Evolutionary conservation across 2,329 filamentous ascomycete genomes (phyloP), one percentile per base, ranked within the genome.

Genomic region (Sporothrix phasma): DNA sequence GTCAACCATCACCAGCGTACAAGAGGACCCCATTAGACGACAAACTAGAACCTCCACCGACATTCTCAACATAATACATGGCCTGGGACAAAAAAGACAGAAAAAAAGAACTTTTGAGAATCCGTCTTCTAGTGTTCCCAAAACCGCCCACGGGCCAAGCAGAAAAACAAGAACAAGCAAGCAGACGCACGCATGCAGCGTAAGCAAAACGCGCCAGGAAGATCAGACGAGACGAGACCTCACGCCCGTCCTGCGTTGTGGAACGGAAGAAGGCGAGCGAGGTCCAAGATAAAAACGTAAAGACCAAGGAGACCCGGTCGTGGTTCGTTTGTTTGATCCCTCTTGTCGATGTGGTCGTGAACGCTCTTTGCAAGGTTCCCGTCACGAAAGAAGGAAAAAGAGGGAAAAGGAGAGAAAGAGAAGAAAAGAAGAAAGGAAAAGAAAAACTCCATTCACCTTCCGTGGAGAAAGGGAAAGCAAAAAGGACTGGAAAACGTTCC

Each of bases 401-500:
- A 45, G 37, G 31, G 31, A 61, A 61, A 13, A 37, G 34, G 34
- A 10, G 2, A 46, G 49, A 65, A 62, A 61, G 59, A 58, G 34
- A 43, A 34, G 39, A 49, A 17, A 46, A 15, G 15, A 61, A n/a
- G 29, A 34, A 46, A 11, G 24, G 59, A 41, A 60, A 37, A 47
- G 17, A 56, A 62, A 61, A 56, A 49, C 59, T 61, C 58, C 58
- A 26, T 45, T 24, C 62, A 17, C 31, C 4, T 37, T 43, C 10
- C 15, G n/a, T 56, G 34, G 45, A 24, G 62, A 31, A 31, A 29
- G 49, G 39, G 29, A 47, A 64, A 47, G 46, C 19, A 62, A 46
- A 65, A 62, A 53, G 54, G 29, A 56, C 62, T 53, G 62, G 54
- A 43, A 63, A 64, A 54, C 51, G 62, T 37, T 49, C 61, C 54